These are phyloP conservation scores for Fraxinus greggii DNA, from an alignment of 305 asterid species.

Conservation along the genomic window DNA sequence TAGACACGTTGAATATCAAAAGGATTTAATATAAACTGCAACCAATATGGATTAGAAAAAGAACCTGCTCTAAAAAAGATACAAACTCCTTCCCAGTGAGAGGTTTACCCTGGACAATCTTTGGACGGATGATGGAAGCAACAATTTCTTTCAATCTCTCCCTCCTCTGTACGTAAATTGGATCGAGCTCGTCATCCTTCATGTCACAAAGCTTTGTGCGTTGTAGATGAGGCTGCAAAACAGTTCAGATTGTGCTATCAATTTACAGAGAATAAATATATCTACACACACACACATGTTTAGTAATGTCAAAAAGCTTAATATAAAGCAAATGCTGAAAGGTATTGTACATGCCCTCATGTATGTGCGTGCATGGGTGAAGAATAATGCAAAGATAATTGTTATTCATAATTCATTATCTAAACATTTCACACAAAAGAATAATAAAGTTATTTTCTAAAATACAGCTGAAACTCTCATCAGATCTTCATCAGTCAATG, in stretches of 20 bases:
- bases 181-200: conserved; percentile 87
- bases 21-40: not conserved
- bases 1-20: not conserved
- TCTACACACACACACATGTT: not conserved
- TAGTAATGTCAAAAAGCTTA: conserved; percentile 10
- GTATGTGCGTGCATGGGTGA: not conserved
- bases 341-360: not conserved
- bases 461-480: not conserved
- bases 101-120: conserved; percentile 96
- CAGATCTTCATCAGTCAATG: not conserved
- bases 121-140: conserved; percentile 81
- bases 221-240: conserved; percentile 87
- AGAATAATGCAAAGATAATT: not conserved
- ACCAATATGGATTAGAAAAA: conserved; percentile 23
- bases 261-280: conserved; percentile 8
- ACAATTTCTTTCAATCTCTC: conserved; percentile 76
- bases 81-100: conserved; percentile 93
- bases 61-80: conserved; percentile 84
- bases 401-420: not conserved
- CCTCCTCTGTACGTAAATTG: conserved; percentile 72
- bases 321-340: conserved; percentile 7
- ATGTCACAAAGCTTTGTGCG: conserved; percentile 96
- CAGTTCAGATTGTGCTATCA: conserved; percentile 23
- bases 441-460: not conserved
- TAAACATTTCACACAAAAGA: not conserved